A percentile compares a stretch with the other conserved stretches of the same genome.
Evolutionary conservation across 1,139 yeast species (phyloP).

Genomic region (Torulaspora globosa): DNA sequence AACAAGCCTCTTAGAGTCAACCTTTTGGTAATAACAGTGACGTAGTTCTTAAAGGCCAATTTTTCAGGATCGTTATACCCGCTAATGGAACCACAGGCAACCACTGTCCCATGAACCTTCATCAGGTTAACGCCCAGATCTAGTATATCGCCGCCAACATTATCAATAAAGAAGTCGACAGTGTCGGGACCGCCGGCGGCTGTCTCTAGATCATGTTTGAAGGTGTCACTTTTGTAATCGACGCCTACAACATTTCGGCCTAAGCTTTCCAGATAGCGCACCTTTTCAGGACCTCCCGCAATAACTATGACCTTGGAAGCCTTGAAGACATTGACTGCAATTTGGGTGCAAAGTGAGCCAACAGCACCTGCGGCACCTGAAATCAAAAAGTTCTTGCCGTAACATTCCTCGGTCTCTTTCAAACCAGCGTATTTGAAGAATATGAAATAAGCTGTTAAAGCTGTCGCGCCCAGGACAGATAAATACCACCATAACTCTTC

Average conservation of each 20-base stretch:
- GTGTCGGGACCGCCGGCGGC: constrained; percentile 45
- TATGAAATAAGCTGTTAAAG: constrained; percentile 61
- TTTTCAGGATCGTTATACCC: constrained; percentile 49
- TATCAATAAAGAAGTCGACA: constrained; percentile 51
- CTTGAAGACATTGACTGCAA: constrained; percentile 52
- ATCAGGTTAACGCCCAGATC: constrained; percentile 45
- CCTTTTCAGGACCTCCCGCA: constrained; percentile 58
- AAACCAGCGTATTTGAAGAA: constrained; percentile 45
- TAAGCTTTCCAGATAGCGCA: constrained; percentile 50
- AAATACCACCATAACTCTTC: constrained; percentile 43
- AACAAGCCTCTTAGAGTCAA: constrained; percentile 49
- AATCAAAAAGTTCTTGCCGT: constrained; percentile 45
- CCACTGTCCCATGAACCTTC: constrained; percentile 44
- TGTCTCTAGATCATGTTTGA: constrained; percentile 42
- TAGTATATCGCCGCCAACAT: constrained; percentile 62
- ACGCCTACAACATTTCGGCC: constrained; percentile 53
- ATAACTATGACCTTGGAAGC: constrained; percentile 59
- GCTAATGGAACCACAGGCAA: constrained; percentile 62
- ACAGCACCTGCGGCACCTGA: constrained; percentile 74
- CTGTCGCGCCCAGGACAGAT: constrained; percentile 53
- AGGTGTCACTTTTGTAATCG: constrained; percentile 51
- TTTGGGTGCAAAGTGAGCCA: constrained; percentile 58
- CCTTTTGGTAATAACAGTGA: constrained; percentile 46
- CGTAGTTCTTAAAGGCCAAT: constrained; percentile 41
- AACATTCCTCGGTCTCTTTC: constrained; percentile 35